A percentile compares a stretch with the other conserved stretches of the same genome.
Conservation (phyloP, 1,284 basidiomycete genomes). For the Macrocystidia cucumis region DNA sequence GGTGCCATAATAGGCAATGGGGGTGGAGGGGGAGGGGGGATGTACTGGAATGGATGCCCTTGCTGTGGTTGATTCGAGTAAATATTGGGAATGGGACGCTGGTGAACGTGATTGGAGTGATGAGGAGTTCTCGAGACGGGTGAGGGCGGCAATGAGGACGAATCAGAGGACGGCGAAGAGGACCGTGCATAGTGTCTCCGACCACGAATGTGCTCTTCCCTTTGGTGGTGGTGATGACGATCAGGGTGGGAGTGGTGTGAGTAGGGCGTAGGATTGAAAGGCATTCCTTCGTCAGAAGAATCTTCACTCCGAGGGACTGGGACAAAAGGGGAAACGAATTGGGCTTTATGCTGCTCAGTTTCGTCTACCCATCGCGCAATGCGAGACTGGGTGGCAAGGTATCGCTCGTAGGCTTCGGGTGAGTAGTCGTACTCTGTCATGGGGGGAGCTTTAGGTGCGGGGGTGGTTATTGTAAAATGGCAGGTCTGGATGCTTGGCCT, state of each 20-base stretch:
- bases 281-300: too few species aligned
- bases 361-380: constrained; percentile 12
- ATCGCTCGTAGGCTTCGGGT: constrained; percentile 13
- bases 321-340: constrained; percentile 5
- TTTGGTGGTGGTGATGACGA: too few species aligned
- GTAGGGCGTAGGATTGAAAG: too few species aligned
- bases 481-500: too few species aligned
- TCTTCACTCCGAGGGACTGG: background rate
- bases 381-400: constrained; percentile 12
- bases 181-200: too few species aligned
- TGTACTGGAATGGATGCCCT: background rate
- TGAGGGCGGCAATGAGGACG: background rate
- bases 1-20: too few species aligned
- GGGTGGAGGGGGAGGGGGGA: background rate
- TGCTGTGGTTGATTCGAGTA: background rate
- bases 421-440: constrained; percentile 18
- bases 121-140: background rate
- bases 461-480: too few species aligned
- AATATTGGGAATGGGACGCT: background rate
- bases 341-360: constrained; percentile 10
- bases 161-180: too few species aligned
- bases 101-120: background rate
- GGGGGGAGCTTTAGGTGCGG: too few species aligned
- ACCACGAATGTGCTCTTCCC: too few species aligned
- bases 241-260: too few species aligned